Base-by-base conservation (phyloP, 805 yeast species). In the Yarrowia divulgata region DNA sequence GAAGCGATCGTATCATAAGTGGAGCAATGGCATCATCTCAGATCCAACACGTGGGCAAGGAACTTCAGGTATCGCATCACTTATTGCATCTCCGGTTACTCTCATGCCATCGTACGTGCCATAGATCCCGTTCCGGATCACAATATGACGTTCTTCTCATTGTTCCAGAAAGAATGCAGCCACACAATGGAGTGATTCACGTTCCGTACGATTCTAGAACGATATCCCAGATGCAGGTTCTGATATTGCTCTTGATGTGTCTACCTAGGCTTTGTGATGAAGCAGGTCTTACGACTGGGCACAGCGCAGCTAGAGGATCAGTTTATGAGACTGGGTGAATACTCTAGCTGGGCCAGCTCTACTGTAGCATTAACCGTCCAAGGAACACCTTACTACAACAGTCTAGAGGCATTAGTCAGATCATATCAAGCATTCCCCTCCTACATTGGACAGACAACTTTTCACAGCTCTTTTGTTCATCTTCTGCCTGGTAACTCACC, bases 401-500 rank as follows among this genome's bases (percentile, higher is more conserved):
- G 8, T 8, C 8, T 34, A 37, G 40, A 37, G n/a, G n/a, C n/a
- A n/a, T n/a, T n/a, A n/a, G n/a, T n/a, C n/a, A n/a, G n/a, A n/a
- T n/a, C n/a, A n/a, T n/a, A n/a, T n/a, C n/a, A n/a, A n/a, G n/a
- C n/a, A n/a, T n/a, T n/a, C n/a, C n/a, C n/a, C n/a, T n/a, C n/a
- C n/a, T n/a, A 23, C 29, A 23, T 23, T 23, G 29, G 29, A 23
- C 29, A 23, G 29, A 23, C 29, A 23, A 23, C 40, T 18, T 35
- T 50, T n/a, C 18, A 10, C 13, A 8, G 7, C 7, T 34, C 6
- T 50, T 34, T 52, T 18, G 29, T 23, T 23, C 29, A 23, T 37
- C 43, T n/a, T 14, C 58, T 52, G 29, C 16, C 39, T 14, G 32
- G 58, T 52, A 52, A 52, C 58, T 52, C 58, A 52, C 58, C 58